A percentile compares a stretch with the other conserved stretches of the same genome.
These are phyloP conservation scores for Cyclocybe cylindracea DNA, from an alignment of 768 basidiomycete species.

Conservation along the genomic window DNA sequence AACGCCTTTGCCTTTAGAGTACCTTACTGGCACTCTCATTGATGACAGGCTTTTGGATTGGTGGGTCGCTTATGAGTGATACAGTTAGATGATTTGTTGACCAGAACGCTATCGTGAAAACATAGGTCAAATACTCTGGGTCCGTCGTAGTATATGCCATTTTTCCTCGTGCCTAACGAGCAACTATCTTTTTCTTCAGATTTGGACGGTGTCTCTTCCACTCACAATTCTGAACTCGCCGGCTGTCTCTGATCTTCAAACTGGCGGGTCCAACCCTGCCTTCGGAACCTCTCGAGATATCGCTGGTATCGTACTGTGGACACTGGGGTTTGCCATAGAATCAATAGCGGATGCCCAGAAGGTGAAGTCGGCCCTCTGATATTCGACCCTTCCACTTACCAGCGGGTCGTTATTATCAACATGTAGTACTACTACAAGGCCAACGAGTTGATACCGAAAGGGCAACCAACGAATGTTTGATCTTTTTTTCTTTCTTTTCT, in stretches of 20 bases:
- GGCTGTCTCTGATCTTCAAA: constrained; percentile 48
- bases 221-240: constrained; percentile 69
- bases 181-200: constrained; percentile 28
- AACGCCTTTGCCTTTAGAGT: neutral
- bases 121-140: constrained; percentile 62
- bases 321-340: constrained; percentile 59
- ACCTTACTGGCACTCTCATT: neutral
- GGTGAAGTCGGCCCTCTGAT: constrained; percentile 24
- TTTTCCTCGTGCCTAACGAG: neutral
- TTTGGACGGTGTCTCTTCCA: constrained; percentile 65
- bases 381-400: neutral
- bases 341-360: constrained; percentile 59
- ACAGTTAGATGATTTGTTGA: neutral
- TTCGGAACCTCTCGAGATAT: constrained; percentile 69
- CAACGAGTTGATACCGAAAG: constrained; percentile 46
- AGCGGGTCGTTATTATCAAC: neutral
- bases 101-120: too few relatives aligned
- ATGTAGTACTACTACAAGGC: constrained; percentile 53
- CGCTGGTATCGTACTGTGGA: constrained; percentile 62
- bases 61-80: constrained; percentile 22
- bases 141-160: constrained; percentile 19
- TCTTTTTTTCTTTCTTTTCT: neutral
- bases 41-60: constrained; percentile 53
- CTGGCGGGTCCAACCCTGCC: constrained; percentile 48
- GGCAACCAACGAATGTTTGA: constrained; percentile 41